Evolutionary conservation across 176 grass and related monocot genomes (phyloP).

Genomic region (Triticum monococcum): DNA sequence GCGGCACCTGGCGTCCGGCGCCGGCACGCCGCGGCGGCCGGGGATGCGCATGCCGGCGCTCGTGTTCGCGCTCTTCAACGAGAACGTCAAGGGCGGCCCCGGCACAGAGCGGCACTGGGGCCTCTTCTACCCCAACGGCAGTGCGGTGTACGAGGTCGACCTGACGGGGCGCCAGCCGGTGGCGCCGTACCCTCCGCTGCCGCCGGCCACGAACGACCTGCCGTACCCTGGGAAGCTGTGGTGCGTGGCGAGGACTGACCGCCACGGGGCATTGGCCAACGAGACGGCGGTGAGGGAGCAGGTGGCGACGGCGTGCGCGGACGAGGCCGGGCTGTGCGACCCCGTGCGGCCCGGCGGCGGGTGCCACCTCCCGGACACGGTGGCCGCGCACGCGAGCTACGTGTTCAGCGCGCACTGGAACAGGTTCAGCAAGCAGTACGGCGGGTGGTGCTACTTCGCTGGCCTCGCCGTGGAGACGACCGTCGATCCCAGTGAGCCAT

Average conservation of each 20-base stretch:
- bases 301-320: constrained; percentile 35
- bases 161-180: constrained; percentile 22
- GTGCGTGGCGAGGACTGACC: constrained; percentile 44
- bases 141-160: constrained; percentile 54
- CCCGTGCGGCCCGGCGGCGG: constrained; percentile 32
- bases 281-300: constrained; percentile 33
- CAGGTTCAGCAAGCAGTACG: constrained; percentile 50
- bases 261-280: constrained; percentile 3
- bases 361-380: constrained; percentile 38
- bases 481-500: constrained; percentile 50
- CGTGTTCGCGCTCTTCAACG: constrained; percentile 70
- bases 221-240: constrained; percentile 50
- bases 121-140: constrained; percentile 65
- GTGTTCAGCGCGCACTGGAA: constrained; percentile 75
- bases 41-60: constrained; percentile 44
- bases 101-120: constrained; percentile 66
- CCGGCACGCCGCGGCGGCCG: constrained; percentile 51
- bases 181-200: constrained; percentile 46
- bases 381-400: constrained; percentile 43
- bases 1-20: constrained; percentile 26
- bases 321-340: constrained; percentile 38
- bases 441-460: constrained; percentile 61
- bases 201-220: constrained; percentile 38
- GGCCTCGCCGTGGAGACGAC: constrained; percentile 58
- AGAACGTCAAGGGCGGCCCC: constrained; percentile 54